Evolutionary conservation across 2,329 filamentous ascomycete genomes (phyloP), one percentile per base, ranked within the genome.

Genomic region (Fusarium subtropicale): DNA sequence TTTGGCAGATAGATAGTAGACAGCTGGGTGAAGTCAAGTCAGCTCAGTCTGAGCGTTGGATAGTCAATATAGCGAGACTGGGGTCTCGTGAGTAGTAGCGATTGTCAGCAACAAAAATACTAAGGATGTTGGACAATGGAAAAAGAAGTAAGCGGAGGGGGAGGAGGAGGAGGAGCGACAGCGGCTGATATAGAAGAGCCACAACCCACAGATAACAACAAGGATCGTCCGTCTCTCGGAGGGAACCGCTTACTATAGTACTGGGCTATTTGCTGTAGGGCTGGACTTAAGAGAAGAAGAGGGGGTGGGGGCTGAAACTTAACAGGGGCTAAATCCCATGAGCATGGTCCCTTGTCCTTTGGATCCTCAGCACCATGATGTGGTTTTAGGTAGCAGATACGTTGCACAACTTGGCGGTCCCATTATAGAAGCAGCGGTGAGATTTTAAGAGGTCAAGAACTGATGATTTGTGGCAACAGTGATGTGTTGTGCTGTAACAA

Each of bases 191-290:
- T 52, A 61, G 34, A 60, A 34, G 30, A 31, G 22, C 34, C 28
- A 47, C 31, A 56, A 16, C 39, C 56, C 56, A 44, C 56, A 59
- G 42, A 42, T 36, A 42, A 46, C 16, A 18, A 54, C 16, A 18
- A 54, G 61, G 50, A 50, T 53, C 33, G 31, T 56, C 34, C 45
- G 52, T 52, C 26, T 22, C 44, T 41, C 20, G 50, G 47, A 57
- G 52, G 46, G 65, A 48, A 60, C 31, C 52, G 60, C 45, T 51
- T 28, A 51, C 20, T 22, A 22, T 22, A 22, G 20, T 22, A 22
- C 47, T 39, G 26, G 38, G 38, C 42, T 60, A 22, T 42, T 55
- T 46, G 48, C 51, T 65, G 66, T 74, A 74, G 72, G 72, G 72
- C 72, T 74, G 72, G 57, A 31, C n/a, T 50, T 56, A 13, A 47